Evolutionary conservation across 1,284 basidiomycete species (phyloP), one percentile per base, ranked within the genome.

Genomic region (Leucoagaricus sp.): DNA sequence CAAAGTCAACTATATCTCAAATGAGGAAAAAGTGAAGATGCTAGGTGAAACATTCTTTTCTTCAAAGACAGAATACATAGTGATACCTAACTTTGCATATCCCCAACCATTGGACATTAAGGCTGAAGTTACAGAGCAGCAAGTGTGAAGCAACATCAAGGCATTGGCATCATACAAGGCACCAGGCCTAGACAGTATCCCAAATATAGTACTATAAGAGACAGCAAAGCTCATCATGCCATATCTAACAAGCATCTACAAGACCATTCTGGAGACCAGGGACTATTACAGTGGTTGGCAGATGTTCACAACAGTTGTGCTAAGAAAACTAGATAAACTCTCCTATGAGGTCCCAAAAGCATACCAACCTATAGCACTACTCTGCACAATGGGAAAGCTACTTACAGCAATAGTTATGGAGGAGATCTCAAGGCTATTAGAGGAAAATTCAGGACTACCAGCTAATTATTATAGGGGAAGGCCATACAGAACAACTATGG

Each of bases 401-500:
- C 57, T 72, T 1, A 65, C 64, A 19, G 59, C 65, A 1, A 61
- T 64, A 4, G 54, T 73, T 0, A 65, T 67, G 10, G 65, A 68
- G 10, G 65, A 68, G 26, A 42, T 73, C 0, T 51, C 54, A 15
- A 40, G 40, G 23, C 10, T 69, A 13, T 53, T 63, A 0, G 70
- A 75, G 55, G 41, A 48, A 23, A 60, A 69, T 44, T 10, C 57
- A 0, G 57, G 71, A 2, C 62, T 75, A 2, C 72, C 67, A 7
- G 28, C 6, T 1, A 65, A 50, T 7, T 72, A 73, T 60, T 74
- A 72, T 50, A 69, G 74, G 12, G 67, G 72, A 8, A 48, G 68
- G 49, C 71, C 71, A 38, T 72, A 70, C 3, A 19, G 69, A 4
- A 65, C 67, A 1, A 75, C 74, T 0, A 71, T 68, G 4, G 72